These are phyloP conservation scores for Metschnikowia anglica DNA, from an alignment of 805 yeast species.

Conservation along the genomic window DNA sequence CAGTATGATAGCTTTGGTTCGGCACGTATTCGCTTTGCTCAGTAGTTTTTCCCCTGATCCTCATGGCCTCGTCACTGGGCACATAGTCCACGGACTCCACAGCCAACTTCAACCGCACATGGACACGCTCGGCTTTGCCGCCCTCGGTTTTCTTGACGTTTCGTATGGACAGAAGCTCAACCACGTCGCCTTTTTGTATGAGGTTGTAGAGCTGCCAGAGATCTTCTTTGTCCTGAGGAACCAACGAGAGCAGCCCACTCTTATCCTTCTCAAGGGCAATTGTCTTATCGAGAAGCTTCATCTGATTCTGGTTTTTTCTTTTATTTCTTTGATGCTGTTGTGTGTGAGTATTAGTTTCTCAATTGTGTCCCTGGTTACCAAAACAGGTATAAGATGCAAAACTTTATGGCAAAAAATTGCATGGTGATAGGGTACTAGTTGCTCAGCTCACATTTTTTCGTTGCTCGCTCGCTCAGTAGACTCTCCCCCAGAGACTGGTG, in stretches of 20 bases:
- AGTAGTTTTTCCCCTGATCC: conserved; percentile 77
- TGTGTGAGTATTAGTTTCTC: no score
- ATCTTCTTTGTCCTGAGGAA: conserved; percentile 89
- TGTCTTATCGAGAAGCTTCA: conserved; percentile 23
- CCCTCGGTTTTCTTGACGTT: conserved; percentile 48
- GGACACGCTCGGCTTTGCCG: conserved; percentile 51
- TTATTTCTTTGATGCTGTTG: not conserved
- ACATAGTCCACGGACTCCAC: conserved; percentile 76
- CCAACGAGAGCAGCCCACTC: conserved; percentile 62
- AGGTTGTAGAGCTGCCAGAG: conserved; percentile 85
- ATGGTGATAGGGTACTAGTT: no score
- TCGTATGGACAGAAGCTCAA: conserved; percentile 67
- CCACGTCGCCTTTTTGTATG: conserved; percentile 70
- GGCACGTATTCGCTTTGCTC: conserved; percentile 74
- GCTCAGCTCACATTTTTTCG: no score
- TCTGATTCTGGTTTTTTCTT: not conserved
- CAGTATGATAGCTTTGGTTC: conserved; percentile 82
- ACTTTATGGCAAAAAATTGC: no score
- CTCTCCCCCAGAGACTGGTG: no score
- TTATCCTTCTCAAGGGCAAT: conserved; percentile 45
- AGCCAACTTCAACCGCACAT: conserved; percentile 48
- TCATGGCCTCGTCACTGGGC: conserved; percentile 70
- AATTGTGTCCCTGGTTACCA: no score
- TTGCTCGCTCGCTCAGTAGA: no score
- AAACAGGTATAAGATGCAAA: no score